Conservation (phyloP, 306 rosid species). For the Fragaria vesca region DNA sequence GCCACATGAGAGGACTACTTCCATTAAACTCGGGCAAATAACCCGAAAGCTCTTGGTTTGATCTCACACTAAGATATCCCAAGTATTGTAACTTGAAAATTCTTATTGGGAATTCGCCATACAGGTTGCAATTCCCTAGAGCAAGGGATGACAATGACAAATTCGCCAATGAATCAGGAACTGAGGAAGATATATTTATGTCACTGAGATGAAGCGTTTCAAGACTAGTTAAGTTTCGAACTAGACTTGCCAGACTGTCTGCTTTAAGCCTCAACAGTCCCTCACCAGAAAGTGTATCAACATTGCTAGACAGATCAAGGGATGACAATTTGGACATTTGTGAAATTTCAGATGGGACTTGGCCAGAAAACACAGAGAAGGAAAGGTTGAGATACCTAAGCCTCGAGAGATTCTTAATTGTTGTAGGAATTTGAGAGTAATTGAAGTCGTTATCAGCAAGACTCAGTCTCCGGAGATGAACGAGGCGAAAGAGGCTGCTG, state of each 20-base stretch:
- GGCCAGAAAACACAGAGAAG: conserved; percentile 1
- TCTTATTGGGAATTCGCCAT: conserved; percentile 9
- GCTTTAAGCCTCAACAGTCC: background rate
- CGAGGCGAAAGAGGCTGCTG: background rate
- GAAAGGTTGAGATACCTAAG: no score
- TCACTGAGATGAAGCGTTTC: no score
- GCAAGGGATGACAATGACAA: background rate
- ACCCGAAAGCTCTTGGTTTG: background rate
- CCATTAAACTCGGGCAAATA: conserved; percentile 1
- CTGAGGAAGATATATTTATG: background rate
- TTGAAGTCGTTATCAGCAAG: conserved; percentile 14
- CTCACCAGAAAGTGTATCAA: background rate
- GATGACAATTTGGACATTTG: background rate
- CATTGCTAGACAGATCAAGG: background rate
- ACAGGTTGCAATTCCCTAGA: background rate
- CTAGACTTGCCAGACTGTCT: no score
- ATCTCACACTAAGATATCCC: background rate
- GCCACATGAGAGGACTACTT: background rate
- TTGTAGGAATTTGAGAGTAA: no score
- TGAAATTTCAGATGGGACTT: conserved; percentile 7
- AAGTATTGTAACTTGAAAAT: background rate
- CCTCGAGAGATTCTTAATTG: no score
- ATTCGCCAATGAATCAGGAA: background rate
- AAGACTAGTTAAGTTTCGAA: no score
- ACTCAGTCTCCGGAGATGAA: background rate